phyloP scores from a whole-genome alignment of 2,329 filamentous ascomycete genomes.

The Orbilia oligospora region DNA sequence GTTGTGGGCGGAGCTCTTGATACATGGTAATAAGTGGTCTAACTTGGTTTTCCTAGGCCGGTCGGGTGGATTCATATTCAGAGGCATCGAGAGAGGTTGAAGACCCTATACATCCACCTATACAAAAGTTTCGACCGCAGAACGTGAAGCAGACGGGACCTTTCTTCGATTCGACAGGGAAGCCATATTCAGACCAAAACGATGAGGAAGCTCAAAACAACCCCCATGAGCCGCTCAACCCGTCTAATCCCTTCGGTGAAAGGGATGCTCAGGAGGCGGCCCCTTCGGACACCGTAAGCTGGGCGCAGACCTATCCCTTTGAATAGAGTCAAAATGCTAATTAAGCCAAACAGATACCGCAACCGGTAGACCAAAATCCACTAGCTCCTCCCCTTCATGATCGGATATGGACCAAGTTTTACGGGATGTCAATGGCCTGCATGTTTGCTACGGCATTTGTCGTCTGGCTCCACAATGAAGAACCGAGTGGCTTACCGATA shows the following conservation, averaged over 20 bases:
- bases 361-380: constrained; percentile 64
- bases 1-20: constrained; percentile 35
- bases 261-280: constrained; percentile 73
- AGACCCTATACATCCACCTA: constrained; percentile 39
- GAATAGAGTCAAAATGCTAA: constrained; percentile 17
- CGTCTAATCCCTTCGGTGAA: constrained; percentile 70
- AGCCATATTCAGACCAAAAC: constrained; percentile 74
- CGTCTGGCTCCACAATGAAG: constrained; percentile 87
- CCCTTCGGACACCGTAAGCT: constrained; percentile 73
- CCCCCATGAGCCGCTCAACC: constrained; percentile 74
- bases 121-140: constrained; percentile 50
- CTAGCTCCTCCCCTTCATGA: constrained; percentile 84
- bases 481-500: constrained; percentile 77
- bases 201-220: constrained; percentile 16
- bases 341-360: constrained; percentile 62
- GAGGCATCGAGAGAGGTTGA: constrained; percentile 47
- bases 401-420: constrained; percentile 91
- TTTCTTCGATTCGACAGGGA: constrained; percentile 21
- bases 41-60: constrained; percentile 22
- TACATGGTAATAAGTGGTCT: neutral
- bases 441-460: constrained; percentile 90
- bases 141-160: neutral
- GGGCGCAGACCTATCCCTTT: neutral
- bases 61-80: constrained; percentile 29
- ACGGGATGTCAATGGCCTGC: constrained; percentile 84